Evolutionary conservation across 192 early-diverging fungal genomes (phyloP).

Genomic region (Umbelopsis vinacea): DNA sequence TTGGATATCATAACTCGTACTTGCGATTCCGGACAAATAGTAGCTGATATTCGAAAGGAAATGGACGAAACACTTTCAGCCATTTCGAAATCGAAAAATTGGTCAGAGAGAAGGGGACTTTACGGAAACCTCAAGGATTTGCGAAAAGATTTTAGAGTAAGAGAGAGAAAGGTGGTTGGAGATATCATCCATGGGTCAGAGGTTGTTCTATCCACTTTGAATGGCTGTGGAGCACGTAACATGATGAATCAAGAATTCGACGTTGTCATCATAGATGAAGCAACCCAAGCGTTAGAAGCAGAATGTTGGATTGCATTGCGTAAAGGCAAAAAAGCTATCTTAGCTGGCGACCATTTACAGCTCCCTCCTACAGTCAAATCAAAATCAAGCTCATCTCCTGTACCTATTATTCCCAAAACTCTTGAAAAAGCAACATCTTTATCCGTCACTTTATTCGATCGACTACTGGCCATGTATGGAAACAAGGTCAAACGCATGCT

Average conservation of each 20-base stretch:
- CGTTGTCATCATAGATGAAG: slow-evolving; percentile 89
- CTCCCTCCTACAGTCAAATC: slow-evolving; percentile 87
- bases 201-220: slow-evolving; percentile 81
- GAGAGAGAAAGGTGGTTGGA: slow-evolving; percentile 72
- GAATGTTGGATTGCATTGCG: slow-evolving; percentile 92
- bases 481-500: slow-evolving; percentile 68
- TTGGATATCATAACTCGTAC: slow-evolving; percentile 70
- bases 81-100: slow-evolving; percentile 66
- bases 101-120: slow-evolving; percentile 62
- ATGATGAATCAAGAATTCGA: slow-evolving; percentile 73
- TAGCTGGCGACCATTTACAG: slow-evolving; percentile 92
- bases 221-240: slow-evolving; percentile 62
- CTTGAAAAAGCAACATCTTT: slow-evolving; percentile 37
- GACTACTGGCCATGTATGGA: slow-evolving; percentile 66
- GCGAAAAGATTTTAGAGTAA: slow-evolving; percentile 65
- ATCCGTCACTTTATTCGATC: slow-evolving; percentile 79
- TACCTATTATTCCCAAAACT: slow-evolving; percentile 1
- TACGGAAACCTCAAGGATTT: slow-evolving; percentile 70
- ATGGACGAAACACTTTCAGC: slow-evolving; percentile 68
- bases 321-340: slow-evolving; percentile 70
- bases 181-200: slow-evolving; percentile 60
- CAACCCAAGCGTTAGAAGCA: slow-evolving; percentile 79
- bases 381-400: neutral
- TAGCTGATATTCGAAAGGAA: slow-evolving; percentile 77
- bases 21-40: slow-evolving; percentile 73